Base-by-base conservation (phyloP, 2,329 filamentous ascomycete genomes). In the Calycina herbarum region DNA sequence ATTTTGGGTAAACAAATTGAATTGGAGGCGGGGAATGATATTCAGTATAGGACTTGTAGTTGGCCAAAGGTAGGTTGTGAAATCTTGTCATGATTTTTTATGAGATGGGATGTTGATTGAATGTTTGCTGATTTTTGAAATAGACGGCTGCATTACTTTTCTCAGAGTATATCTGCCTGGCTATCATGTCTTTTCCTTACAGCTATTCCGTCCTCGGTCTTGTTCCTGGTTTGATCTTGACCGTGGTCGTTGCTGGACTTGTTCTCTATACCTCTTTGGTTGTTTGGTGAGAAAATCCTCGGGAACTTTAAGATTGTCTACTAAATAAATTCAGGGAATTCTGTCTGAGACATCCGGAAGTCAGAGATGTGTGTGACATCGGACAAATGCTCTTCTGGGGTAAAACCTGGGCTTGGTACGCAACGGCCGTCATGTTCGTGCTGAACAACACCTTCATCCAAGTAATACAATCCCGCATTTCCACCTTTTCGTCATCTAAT, bases 341-440 rank as follows among this genome's bases (percentile, higher is more conserved):
- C 74, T 97, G 94, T 76, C 80, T 97, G 65, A 87, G 93, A 59
- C 93, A 97, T 75, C 94, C 94, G 0, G 92, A 97, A 77, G 89
- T 96, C 66, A 89, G 93, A 72, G 94, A 97, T 80, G 92, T 97
- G 15, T 97, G 93, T 76, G 94, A 97, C 76, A 91, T 97, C 75
- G 94, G 93, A n/a, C 92, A 97, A 78, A 94, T 94, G 85, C 86
- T 97, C 27, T 97, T 96, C 79, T 96, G 90, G 89, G 89, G 90
- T 70, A 88, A 92, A 77, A 87, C 85, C 66, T 92, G 89, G 86
- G 86, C 85, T 2, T 89, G 86, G 86, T 89, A 83, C 76, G 82
- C 80, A 35, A 89, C 86, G 0, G 93, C 92, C 1, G 80, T 92
- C 76, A 96, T 96, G 91, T 97, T 97, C 78, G 80, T 97, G 57